Percentiles rank a stretch among this genome's conserved stretches.
Conservation (phyloP, 352 stramenopile species). For the Pythium coloratum region DNA sequence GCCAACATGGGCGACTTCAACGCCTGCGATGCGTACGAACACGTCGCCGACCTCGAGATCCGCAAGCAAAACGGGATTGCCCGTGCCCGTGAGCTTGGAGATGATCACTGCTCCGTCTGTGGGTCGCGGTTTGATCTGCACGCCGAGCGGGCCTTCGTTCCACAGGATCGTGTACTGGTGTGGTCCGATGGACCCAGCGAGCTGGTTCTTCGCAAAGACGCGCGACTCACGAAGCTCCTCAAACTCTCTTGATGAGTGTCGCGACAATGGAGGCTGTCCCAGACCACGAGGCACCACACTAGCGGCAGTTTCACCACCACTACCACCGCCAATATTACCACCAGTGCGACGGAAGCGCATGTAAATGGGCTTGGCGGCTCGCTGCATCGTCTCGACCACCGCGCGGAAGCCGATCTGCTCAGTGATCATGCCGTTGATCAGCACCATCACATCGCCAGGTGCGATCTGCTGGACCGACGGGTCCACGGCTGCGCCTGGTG, state of each 20-base stretch:
- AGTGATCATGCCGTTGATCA: slow-evolving; percentile 73
- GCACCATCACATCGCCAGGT: slow-evolving; percentile 63
- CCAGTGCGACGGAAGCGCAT: slow-evolving; percentile 57
- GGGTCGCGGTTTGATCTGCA: slow-evolving; percentile 76
- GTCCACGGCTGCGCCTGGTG: slow-evolving; percentile 46
- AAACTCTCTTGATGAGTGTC: slow-evolving; percentile 1
- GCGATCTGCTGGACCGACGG: slow-evolving; percentile 68
- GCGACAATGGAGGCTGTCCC: background rate
- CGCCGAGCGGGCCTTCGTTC: slow-evolving; percentile 71
- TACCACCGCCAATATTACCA: background rate
- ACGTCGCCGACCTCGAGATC: slow-evolving; percentile 67
- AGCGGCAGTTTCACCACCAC: background rate
- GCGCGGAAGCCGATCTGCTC: slow-evolving; percentile 80
- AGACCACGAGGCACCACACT: background rate
- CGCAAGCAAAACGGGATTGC: slow-evolving; percentile 46
- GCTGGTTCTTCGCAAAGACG: slow-evolving; percentile 3
- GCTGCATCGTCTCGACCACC: slow-evolving; percentile 73
- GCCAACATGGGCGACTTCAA: slow-evolving; percentile 67
- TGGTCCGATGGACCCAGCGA: slow-evolving; percentile 19
- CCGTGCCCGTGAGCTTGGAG: slow-evolving; percentile 68
- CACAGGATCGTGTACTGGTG: slow-evolving; percentile 78
- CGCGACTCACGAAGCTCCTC: slow-evolving; percentile 22
- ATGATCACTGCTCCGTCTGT: slow-evolving; percentile 64
- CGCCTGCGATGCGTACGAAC: slow-evolving; percentile 71
- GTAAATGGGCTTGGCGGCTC: slow-evolving; percentile 72